These are phyloP conservation scores for Gossypium stocksii DNA, from an alignment of 345 rosid genomes.

Conservation along the genomic window DNA sequence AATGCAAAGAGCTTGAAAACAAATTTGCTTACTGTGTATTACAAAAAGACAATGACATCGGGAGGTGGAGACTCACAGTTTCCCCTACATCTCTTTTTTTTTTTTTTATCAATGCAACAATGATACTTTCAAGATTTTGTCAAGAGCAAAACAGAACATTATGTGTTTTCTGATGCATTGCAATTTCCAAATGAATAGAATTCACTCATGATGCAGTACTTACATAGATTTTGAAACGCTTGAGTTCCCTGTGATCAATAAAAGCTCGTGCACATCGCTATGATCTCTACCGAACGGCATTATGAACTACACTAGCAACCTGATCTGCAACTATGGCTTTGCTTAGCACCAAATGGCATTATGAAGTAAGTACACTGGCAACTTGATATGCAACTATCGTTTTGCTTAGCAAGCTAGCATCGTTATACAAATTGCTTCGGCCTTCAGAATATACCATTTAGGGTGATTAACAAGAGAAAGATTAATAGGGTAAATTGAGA, in stretches of 20 bases:
- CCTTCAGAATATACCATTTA: not conserved
- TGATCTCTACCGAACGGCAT: not conserved
- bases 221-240: not conserved
- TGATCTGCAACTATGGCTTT: not conserved
- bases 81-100: too few relatives aligned
- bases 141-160: not conserved
- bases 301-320: not conserved
- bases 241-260: not conserved
- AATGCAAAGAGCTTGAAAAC: conserved; percentile 3
- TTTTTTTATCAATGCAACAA: not conserved
- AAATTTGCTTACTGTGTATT: not conserved
- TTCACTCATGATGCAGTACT: not conserved
- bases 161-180: not conserved
- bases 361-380: not conserved
- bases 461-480: not conserved
- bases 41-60: not conserved
- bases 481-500: not conserved
- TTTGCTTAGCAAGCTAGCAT: not conserved
- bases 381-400: not conserved
- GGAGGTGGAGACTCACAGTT: too few relatives aligned
- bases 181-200: not conserved
- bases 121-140: not conserved
- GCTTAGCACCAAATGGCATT: not conserved
- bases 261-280: not conserved
- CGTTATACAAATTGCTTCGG: not conserved